Percentiles rank a stretch among this genome's conserved stretches.
Evolutionary conservation across 345 rosid species (phyloP).

Genomic region (Salix brachista): DNA sequence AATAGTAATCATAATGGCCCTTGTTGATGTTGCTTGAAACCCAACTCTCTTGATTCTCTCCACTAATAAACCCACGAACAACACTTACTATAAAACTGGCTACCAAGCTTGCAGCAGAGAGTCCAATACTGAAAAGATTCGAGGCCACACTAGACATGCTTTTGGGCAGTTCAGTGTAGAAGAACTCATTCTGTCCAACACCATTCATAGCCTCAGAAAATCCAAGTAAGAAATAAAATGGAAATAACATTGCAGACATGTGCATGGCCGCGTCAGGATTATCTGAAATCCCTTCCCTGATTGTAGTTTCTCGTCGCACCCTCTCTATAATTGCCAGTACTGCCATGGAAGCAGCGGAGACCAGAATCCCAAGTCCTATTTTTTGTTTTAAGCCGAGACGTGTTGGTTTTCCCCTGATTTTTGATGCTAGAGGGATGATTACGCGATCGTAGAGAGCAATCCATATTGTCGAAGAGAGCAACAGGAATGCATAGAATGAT

Average conservation of each 20-base stretch:
- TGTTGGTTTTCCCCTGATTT: conserved; percentile 51
- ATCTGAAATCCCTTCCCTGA: conserved; percentile 45
- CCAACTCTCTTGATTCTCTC: conserved; percentile 57
- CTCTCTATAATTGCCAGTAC: conserved; percentile 55
- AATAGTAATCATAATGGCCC: conserved; percentile 70
- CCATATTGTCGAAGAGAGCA: conserved; percentile 47
- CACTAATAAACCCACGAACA: conserved; percentile 36
- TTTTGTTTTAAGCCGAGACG: conserved; percentile 49
- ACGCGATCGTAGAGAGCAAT: conserved; percentile 64
- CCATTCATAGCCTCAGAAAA: conserved; percentile 68
- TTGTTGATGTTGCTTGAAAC: conserved; percentile 61
- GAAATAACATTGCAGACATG: conserved; percentile 73
- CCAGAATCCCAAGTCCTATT: conserved; percentile 63
- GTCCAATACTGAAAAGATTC: conserved; percentile 52
- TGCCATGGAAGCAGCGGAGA: conserved; percentile 59
- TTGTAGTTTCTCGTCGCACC: conserved; percentile 51
- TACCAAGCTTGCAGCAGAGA: conserved; percentile 59
- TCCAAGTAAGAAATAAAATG: conserved; percentile 55
- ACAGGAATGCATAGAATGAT: conserved; percentile 51
- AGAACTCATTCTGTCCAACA: conserved; percentile 74
- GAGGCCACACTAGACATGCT: conserved; percentile 74
- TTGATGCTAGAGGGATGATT: conserved; percentile 63
- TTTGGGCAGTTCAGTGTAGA: conserved; percentile 71
- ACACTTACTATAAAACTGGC: conserved; percentile 49
- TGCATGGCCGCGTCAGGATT: conserved; percentile 32